Percentiles rank a stretch among this genome's conserved stretches.
These are phyloP conservation scores for Cyathus striatus DNA, from an alignment of 768 basidiomycete species.

Conservation along the genomic window DNA sequence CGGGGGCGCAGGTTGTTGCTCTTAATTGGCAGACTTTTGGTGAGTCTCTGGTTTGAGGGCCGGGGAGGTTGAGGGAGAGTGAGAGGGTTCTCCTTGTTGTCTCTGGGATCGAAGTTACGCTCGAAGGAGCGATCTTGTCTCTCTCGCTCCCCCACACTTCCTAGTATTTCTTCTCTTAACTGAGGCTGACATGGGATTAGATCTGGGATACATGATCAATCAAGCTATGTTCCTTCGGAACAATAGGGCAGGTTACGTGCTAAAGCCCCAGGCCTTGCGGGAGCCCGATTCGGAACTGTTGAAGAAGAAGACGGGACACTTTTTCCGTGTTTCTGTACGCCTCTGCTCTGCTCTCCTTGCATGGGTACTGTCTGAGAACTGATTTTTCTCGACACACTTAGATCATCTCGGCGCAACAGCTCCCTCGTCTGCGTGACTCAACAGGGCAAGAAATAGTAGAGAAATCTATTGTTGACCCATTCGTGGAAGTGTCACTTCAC, in stretches of 20 bases:
- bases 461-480: conserved; percentile 60
- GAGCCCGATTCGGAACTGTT: conserved; percentile 57
- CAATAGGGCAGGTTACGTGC: conserved; percentile 82
- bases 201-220: conserved; percentile 89
- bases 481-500: conserved; percentile 75
- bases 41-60: conserved; percentile 27
- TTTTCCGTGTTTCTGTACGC: conserved; percentile 58
- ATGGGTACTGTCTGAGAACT: neutral
- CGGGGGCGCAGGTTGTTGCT: conserved; percentile 85
- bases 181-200: conserved; percentile 28
- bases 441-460: conserved; percentile 55
- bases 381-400: conserved; percentile 5
- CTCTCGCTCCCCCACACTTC: too few relatives aligned
- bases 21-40: conserved; percentile 98
- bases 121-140: neutral
- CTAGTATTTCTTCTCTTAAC: conserved; percentile 1
- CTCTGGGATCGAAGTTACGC: too few relatives aligned
- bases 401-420: conserved; percentile 84
- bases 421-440: conserved; percentile 68
- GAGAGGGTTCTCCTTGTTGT: too few relatives aligned
- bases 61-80: neutral
- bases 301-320: conserved; percentile 47
- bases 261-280: conserved; percentile 80
- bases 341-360: neutral
- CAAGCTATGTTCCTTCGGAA: conserved; percentile 94